These are phyloP conservation scores for Jackrogersella multiformis DNA, from an alignment of 495 filamentous ascomycete genomes.

Conservation along the genomic window DNA sequence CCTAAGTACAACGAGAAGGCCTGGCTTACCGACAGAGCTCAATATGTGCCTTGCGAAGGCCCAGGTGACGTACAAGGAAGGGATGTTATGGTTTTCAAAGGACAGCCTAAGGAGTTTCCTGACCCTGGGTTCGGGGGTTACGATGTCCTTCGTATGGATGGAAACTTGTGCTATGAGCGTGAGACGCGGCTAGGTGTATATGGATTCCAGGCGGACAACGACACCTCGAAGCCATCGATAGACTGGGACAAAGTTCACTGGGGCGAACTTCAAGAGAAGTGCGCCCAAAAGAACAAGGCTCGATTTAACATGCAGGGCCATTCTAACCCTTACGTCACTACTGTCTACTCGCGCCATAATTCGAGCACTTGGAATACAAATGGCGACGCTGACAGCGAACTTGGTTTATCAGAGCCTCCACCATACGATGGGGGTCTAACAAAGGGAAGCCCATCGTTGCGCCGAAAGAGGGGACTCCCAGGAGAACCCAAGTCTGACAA, in stretches of 20 bases:
- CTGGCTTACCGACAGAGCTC: conserved; percentile 41
- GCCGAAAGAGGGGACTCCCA: conserved; percentile 19
- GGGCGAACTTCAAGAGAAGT: conserved; percentile 73
- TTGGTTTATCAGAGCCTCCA: conserved; percentile 11
- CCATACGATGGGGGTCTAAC: conserved; percentile 9
- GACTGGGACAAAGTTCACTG: conserved; percentile 76
- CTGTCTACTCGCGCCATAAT: conserved; percentile 41
- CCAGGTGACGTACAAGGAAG: conserved; percentile 44
- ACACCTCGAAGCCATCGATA: conserved; percentile 52
- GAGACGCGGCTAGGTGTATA: conserved; percentile 87
- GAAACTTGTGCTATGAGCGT: conserved; percentile 91
- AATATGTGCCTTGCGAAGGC: conserved; percentile 51
- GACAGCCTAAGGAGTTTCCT: conserved; percentile 75
- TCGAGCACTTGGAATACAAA: conserved; percentile 18
- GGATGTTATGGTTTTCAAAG: conserved; percentile 61
- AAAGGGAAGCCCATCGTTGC: conserved; percentile 3
- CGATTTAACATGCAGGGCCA: conserved; percentile 59
- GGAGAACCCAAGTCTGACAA: conserved; percentile 19
- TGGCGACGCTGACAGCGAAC: conserved; percentile 9
- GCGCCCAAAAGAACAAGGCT: conserved; percentile 67
- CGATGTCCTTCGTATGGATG: conserved; percentile 72
- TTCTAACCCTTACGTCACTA: conserved; percentile 45
- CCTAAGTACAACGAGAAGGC: conserved; percentile 55
- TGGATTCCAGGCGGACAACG: conserved; percentile 64
- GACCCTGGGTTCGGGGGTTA: conserved; percentile 83